Percentiles rank a stretch among this genome's conserved stretches.
These are phyloP conservation scores for Aspergillus ochraceus DNA, from an alignment of 2,329 filamentous ascomycete genomes.

Conservation along the genomic window DNA sequence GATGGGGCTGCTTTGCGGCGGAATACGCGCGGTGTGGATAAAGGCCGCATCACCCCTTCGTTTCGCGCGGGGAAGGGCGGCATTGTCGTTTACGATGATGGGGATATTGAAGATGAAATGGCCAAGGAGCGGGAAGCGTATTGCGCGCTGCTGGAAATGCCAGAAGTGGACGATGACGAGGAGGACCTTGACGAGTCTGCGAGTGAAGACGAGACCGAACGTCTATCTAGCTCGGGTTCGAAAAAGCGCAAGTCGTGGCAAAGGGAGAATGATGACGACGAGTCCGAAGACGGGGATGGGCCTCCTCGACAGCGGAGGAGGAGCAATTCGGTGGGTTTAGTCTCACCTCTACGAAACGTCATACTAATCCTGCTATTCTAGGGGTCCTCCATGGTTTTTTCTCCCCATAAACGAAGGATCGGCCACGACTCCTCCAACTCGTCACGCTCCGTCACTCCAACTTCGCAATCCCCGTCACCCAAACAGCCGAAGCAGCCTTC, in stretches of 20 bases:
- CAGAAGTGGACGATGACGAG: constrained; percentile 78
- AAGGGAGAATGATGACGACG: constrained; percentile 67
- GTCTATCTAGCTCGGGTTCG: constrained; percentile 33
- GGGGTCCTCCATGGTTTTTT: constrained; percentile 43
- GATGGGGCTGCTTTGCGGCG: constrained; percentile 44
- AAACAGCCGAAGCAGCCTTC: constrained; percentile 61
- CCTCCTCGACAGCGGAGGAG: constrained; percentile 76
- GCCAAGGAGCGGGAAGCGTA: constrained; percentile 76
- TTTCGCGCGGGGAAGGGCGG: constrained; percentile 82
- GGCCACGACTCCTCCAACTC: constrained; percentile 46
- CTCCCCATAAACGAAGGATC: constrained; percentile 41
- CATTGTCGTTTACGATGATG: constrained; percentile 92
- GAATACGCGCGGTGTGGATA: constrained; percentile 66
- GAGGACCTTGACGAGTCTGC: constrained; percentile 64
- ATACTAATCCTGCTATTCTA: constrained; percentile 19
- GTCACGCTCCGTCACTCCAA: constrained; percentile 47
- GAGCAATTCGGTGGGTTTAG: constrained; percentile 73
- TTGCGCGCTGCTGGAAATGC: constrained; percentile 84
- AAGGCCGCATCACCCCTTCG: constrained; percentile 67
- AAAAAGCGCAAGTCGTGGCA: constrained; percentile 81
- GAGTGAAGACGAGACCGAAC: constrained; percentile 58
- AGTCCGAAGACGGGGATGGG: constrained; percentile 68
- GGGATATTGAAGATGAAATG: constrained; percentile 86
- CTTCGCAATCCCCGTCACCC: constrained; percentile 41
- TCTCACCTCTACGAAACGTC: neutral